Evolutionary conservation across 2,329 filamentous ascomycete species (phyloP), one percentile per base, ranked within the genome.

Genomic region (Fusarium haematococcum): DNA sequence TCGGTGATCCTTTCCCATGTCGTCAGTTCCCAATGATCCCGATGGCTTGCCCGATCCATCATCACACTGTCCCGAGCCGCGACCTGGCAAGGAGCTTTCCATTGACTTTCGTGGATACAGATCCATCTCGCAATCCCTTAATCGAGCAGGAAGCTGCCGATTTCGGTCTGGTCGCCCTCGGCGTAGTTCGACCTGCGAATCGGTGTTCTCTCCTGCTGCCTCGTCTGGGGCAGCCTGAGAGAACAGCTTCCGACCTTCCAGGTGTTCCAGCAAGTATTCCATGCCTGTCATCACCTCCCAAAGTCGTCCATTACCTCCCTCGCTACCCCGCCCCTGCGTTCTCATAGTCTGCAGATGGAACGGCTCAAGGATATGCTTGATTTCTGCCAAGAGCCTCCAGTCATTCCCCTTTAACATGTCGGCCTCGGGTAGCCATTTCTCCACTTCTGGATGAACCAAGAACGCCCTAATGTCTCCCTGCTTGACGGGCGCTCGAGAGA

Each of bases 391-490:
- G 1, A 25, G 41, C 20, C n/a, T 45, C 41, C n/a, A 45, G 41
- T 45, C n/a, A 25, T 45, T 7, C 7, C 41, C 41, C n/a, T 45
- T 45, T 2, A 25, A 10, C 2, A 11, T 13, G 16, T 45, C 41
- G 20, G 41, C 41, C 41, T 45, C 41, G 6, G 41, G n/a, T 13
- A 45, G 41, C 41, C 43, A 63, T 54, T 10, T 23, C 60, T 63
- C 60, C 14, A 62, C 43, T 0, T 62, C 59, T 14, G 43, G 43
- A 39, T 62, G 20, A 1, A 62, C 59, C 18, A 62, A 41, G 45
- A 54, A 63, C 30, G 60, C 60, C 45, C 23, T 63, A 20, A 63
- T 54, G n/a, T 63, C 60, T 41, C 45, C 60, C 20, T 63, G 23
- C 60, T 63, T 63, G 32, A 63, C 23, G 27, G 54, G 60, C 20